Evolutionary conservation across 75 land plant genomes (phyloP).

Genomic region (Cupressus sempervirens): DNA sequence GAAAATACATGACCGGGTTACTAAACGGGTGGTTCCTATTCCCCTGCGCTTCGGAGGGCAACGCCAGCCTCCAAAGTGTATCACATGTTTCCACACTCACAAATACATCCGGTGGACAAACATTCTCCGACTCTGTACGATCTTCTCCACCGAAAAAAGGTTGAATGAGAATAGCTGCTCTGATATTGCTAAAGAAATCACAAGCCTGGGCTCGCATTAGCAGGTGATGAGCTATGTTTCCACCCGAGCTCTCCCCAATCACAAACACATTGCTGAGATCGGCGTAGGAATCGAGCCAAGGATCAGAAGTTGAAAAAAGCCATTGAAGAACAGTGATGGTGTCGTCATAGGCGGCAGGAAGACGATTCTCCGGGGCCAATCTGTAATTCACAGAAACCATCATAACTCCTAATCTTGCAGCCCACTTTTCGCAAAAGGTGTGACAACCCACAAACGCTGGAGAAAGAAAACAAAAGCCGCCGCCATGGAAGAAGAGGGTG

Average conservation of each 20-base stretch:
- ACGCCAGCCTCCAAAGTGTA: constrained; percentile 46
- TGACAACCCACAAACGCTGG: constrained; percentile 34
- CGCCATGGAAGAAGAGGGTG: constrained; percentile 61
- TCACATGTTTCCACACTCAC: constrained; percentile 24
- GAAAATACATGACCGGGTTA: constrained; percentile 20
- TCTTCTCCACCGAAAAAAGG: constrained; percentile 54
- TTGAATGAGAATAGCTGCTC: constrained; percentile 32
- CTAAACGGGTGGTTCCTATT: constrained; percentile 42
- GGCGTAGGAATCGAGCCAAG: constrained; percentile 19
- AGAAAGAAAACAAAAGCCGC: constrained; percentile 49
- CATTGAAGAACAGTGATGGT: constrained; percentile 35
- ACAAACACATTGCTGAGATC: constrained; percentile 39
- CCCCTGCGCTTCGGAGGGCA: constrained; percentile 32
- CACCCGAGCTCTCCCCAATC: constrained; percentile 68
- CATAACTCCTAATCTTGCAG: constrained; percentile 16
- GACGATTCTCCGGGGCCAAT: constrained; percentile 55
- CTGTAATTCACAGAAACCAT: constrained; percentile 60
- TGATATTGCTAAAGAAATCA: constrained; percentile 11
- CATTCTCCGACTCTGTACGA: constrained; percentile 16
- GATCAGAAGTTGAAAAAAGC: constrained; percentile 26
- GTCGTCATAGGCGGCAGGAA: constrained; percentile 56
- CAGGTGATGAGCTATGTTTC: constrained; percentile 59
- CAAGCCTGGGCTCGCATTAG: background rate
- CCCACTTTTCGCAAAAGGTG: constrained; percentile 31
- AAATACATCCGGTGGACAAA: constrained; percentile 4